Evolutionary conservation across 352 stramenopile genomes (phyloP).

Genomic region (Thalassiosira hispida): DNA sequence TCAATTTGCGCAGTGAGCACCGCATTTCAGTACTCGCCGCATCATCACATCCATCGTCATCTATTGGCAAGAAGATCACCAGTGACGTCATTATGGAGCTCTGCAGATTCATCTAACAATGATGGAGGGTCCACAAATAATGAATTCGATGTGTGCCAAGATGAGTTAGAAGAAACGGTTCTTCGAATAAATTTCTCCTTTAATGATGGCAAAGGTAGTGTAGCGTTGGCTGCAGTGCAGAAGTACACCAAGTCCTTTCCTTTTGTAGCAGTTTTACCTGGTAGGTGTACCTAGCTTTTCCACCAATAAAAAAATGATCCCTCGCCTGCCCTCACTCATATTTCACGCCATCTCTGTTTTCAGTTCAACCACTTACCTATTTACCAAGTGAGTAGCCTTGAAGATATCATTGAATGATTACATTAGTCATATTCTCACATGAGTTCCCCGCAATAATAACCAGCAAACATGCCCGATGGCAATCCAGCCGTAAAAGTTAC

Average conservation of each 20-base stretch:
- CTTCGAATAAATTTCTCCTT: conserved; percentile 53
- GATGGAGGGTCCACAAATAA: neutral
- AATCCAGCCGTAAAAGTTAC: conserved; percentile 61
- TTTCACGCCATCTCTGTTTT: neutral
- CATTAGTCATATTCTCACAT: neutral
- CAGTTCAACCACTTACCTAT: conserved; percentile 74
- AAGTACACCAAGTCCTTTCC: conserved; percentile 72
- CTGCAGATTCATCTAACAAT: conserved; percentile 2
- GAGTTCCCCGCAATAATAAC: neutral
- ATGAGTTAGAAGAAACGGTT: conserved; percentile 33
- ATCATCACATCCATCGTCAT: neutral
- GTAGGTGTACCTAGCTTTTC: neutral
- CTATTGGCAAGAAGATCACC: neutral
- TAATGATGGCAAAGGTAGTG: neutral
- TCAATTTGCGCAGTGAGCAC: neutral
- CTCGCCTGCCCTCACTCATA: too few relatives aligned
- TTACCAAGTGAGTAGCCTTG: conserved; percentile 42
- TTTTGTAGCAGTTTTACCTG: conserved; percentile 71
- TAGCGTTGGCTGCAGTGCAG: conserved; percentile 31
- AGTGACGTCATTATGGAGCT: neutral
- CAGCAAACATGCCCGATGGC: conserved; percentile 42
- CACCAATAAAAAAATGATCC: neutral
- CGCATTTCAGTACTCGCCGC: neutral
- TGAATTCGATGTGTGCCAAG: conserved; percentile 22
- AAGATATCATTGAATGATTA: neutral